Conservation (phyloP, 2,329 filamentous ascomycete genomes). For the Clarireedia monteithiana region DNA sequence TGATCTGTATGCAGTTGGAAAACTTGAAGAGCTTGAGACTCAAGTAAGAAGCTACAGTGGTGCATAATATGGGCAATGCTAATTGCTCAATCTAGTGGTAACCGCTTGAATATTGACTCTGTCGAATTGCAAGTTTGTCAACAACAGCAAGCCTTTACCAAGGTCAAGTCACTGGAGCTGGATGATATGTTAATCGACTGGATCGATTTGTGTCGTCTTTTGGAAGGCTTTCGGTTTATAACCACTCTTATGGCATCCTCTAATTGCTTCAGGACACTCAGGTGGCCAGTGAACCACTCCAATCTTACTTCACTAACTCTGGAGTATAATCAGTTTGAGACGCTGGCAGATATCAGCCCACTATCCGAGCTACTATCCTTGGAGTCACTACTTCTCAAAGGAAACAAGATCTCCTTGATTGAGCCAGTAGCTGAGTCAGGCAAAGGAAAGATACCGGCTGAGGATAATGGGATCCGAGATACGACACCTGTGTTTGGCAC, state of each 20-base stretch:
- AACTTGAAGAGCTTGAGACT: conserved; percentile 58
- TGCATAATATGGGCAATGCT: background rate
- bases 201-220: conserved; percentile 51
- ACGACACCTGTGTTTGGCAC: conserved; percentile 15
- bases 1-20: conserved; percentile 65
- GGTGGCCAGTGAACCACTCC: conserved; percentile 28
- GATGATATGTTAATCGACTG: conserved; percentile 61
- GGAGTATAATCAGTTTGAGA: conserved; percentile 62
- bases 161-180: conserved; percentile 53
- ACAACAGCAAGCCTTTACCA: conserved; percentile 34
- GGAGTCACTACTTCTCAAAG: conserved; percentile 62
- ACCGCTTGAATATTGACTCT: conserved; percentile 52
- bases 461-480: background rate
- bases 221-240: conserved; percentile 45
- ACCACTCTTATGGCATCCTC: conserved; percentile 43
- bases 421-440: background rate
- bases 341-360: conserved; percentile 47
- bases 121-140: conserved; percentile 28
- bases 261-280: conserved; percentile 50
- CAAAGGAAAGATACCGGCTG: background rate
- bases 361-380: conserved; percentile 45
- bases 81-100: conserved; percentile 48
- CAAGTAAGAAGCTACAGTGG: conserved; percentile 47
- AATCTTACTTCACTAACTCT: conserved; percentile 55
- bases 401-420: conserved; percentile 66